Evolutionary conservation across 2,329 filamentous ascomycete genomes (phyloP), one percentile per base, ranked within the genome.

Genomic region (Aspergillus texensis): DNA sequence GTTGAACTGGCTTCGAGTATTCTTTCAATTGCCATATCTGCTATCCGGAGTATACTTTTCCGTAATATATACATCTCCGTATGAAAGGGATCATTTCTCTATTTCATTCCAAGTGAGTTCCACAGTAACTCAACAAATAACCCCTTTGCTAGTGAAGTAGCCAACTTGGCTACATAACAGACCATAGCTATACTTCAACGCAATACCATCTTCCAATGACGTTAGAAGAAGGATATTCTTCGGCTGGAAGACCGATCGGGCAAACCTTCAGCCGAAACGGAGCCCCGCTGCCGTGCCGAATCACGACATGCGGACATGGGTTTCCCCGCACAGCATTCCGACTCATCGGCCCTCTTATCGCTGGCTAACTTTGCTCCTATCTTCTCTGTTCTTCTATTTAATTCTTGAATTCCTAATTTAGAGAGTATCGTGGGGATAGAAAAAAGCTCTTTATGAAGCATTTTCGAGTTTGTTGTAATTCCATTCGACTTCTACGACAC

Each of bases 381-480:
- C 45, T 59, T 45, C 41, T 45, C 34, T 16, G 24, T 53, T n/a
- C 16, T 41, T 43, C 41, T 30, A 28, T 52, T 34, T 10, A 30
- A 24, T 21, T 19, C 34, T 56, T 9, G 39, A 24, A 14, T 21
- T n/a, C 19, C 12, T 19, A 53, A 14, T 24, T 19, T 26, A 36
- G 30, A 55, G 10, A 3, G 16, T 12, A 26, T 39, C 24, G 52
- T 26, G n/a, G 32, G 52, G 2, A 3, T 26, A 16, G 24, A 24
- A 19, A 43, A n/a, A 16, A 32, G 34, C 28, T 45, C 67, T 73
- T 67, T 70, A 77, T 77, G 75, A 74, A 69, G 64, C 48, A 62
- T 64, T 30, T 76, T 11, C 61, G 68, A 62, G 62, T 65, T 11
- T 70, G 57, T 34, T 46, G 53, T 53, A 68, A 62, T 67, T 72